These are phyloP conservation scores for Cryptococcus maquisensis DNA, from an alignment of 1,284 basidiomycete species.

Conservation along the genomic window DNA sequence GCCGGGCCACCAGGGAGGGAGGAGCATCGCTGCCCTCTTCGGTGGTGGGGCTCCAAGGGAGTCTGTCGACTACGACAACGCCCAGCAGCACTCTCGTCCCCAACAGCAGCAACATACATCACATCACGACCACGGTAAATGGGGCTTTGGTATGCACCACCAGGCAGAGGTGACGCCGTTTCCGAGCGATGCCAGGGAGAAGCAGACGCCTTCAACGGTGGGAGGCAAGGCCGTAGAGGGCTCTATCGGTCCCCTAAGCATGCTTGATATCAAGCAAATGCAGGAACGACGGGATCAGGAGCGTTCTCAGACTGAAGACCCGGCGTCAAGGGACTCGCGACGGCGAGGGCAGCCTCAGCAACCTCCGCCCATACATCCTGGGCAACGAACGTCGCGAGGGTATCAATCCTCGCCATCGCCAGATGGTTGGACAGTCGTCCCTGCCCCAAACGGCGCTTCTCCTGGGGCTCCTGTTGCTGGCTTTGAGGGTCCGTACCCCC, in stretches of 20 bases:
- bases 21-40: constrained; percentile 1
- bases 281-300: constrained; percentile 1
- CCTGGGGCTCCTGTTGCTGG: neutral
- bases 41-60: neutral
- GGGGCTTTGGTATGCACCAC: constrained; percentile 11
- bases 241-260: constrained; percentile 10
- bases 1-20: neutral
- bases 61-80: neutral
- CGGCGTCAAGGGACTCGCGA: neutral
- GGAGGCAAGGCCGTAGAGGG: constrained; percentile 3
- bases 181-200: constrained; percentile 30
- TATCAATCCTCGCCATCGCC: constrained; percentile 13
- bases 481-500: neutral
- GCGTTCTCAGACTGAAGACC: constrained; percentile 11
- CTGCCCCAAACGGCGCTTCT: neutral
- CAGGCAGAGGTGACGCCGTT: constrained; percentile 34
- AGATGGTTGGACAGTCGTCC: constrained; percentile 16
- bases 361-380: neutral
- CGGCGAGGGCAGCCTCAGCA: neutral
- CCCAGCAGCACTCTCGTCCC: neutral
- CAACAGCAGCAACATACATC: neutral
- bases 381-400: constrained; percentile 4
- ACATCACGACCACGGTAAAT: constrained; percentile 4
- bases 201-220: constrained; percentile 1
- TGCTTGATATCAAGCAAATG: constrained; percentile 25